Percentiles rank a stretch among this genome's conserved stretches.
phyloP scores from a whole-genome alignment of 2,329 filamentous ascomycete species.

The Tolypocladium cylindrosporum region DNA sequence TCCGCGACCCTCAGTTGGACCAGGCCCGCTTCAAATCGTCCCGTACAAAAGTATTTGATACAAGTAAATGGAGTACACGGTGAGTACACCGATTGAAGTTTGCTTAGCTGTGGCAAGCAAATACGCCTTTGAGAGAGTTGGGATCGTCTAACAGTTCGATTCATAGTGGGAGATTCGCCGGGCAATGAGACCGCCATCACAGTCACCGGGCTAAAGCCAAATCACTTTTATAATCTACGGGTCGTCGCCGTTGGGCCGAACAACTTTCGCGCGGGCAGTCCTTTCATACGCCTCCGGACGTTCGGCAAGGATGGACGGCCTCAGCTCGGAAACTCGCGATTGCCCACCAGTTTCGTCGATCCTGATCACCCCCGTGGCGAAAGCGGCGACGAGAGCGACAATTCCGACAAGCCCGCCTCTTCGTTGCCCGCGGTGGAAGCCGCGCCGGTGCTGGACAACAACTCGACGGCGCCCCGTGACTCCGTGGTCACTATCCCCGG shows the following conservation, averaged over 20 bases:
- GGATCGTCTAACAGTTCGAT: constrained; percentile 1
- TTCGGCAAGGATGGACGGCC: constrained; percentile 54
- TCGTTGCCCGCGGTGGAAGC: constrained; percentile 52
- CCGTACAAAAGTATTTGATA: constrained; percentile 79
- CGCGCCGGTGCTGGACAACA: constrained; percentile 49
- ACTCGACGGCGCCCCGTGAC: constrained; percentile 55
- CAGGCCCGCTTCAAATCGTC: constrained; percentile 51
- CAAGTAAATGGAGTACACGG: constrained; percentile 90
- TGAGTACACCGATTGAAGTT: constrained; percentile 30
- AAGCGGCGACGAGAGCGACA: constrained; percentile 32
- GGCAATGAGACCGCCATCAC: constrained; percentile 54
- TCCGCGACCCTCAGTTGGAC: constrained; percentile 90
- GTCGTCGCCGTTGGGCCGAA: constrained; percentile 85
- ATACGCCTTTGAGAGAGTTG: not conserved
- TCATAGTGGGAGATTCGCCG: constrained; percentile 68
- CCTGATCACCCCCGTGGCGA: constrained; percentile 36
- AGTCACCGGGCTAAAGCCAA: constrained; percentile 76
- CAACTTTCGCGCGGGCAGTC: constrained; percentile 86
- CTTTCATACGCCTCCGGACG: constrained; percentile 75
- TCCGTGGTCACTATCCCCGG: constrained; percentile 32
- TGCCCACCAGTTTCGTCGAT: constrained; percentile 45
- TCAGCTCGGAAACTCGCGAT: constrained; percentile 44
- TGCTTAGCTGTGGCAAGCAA: not conserved
- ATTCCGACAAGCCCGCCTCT: constrained; percentile 34
- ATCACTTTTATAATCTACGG: constrained; percentile 85